Evolutionary conservation across 169 alveolate species (phyloP), one percentile per base, ranked within the genome.

Genomic region (Plasmodium inui): DNA sequence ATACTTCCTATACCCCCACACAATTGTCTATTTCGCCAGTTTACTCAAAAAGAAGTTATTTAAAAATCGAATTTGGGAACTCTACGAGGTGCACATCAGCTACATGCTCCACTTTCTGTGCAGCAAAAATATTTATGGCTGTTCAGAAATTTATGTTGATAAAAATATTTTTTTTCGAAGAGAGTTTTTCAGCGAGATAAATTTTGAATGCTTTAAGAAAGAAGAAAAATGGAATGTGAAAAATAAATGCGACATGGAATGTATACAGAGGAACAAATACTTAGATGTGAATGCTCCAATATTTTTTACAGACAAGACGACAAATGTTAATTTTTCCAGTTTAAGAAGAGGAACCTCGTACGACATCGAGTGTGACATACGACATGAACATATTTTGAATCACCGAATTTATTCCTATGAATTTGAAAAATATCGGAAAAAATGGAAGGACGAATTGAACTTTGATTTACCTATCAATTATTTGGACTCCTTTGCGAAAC

Each of bases 21-120:
- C 82, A 19, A 76, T 86, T 55, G 30, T 74, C 26, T 86, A 73
- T 76, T 86, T 86, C 76, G 93, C 93, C 14, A 86, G 82, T 14
- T 86, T 86, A 55, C 80, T 86, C 34, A 86, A 86, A 86, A 86
- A 57, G 61, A 86, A 86, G 30, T 74, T 86, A 78, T 86, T 86
- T 86, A 86, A 86, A 78, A 86, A 86, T 32, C n/a, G 86, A 74
- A 32, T 34, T 30, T 86, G 93, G 93, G 86, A 86, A 7, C 80
- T 86, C 50, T 86, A 86, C 80, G 93, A 86, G 80, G 93, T 86
- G n/a, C 93, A 86, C 46, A 86, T 86, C 57, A 86, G 67, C 55
- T 86, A 86, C 19, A 86, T 86, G 93, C 85, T 86, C 57, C 93
- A 86, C 44, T 86, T 86, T 86, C 61, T 86, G 61, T 86, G 93